Evolutionary conservation across 495 filamentous ascomycete species (phyloP).

Genomic region (Penicillium macrosclerotiorum): DNA sequence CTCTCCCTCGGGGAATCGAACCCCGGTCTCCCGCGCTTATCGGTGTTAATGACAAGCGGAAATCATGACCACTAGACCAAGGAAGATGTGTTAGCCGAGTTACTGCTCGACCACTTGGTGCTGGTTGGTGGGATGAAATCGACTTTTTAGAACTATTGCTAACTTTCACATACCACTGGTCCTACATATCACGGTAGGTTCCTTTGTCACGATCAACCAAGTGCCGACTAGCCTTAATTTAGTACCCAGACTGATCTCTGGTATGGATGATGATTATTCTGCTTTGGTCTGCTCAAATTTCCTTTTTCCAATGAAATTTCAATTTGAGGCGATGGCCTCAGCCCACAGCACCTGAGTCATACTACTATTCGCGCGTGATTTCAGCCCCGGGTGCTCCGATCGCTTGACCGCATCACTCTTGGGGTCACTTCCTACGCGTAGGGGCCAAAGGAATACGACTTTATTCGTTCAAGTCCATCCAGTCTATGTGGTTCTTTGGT

Average conservation of each 20-base stretch:
- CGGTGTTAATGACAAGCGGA: conserved; percentile 50
- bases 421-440: neutral
- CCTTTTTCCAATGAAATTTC: too few relatives aligned
- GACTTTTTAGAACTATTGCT: neutral
- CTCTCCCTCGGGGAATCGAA: conserved; percentile 53
- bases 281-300: too few relatives aligned
- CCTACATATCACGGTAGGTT: too few relatives aligned
- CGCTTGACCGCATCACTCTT: conserved; percentile 10
- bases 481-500: too few relatives aligned
- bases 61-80: conserved; percentile 56
- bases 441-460: too few relatives aligned
- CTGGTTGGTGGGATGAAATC: conserved; percentile 9
- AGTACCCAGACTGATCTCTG: too few relatives aligned
- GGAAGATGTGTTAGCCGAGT: conserved; percentile 28
- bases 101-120: conserved; percentile 32
- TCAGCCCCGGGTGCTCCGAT: neutral
- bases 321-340: too few relatives aligned
- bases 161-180: too few relatives aligned
- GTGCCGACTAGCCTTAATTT: too few relatives aligned
- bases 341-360: neutral
- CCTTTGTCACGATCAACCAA: too few relatives aligned
- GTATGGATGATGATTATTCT: too few relatives aligned
- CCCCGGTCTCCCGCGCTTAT: conserved; percentile 52
- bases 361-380: neutral
- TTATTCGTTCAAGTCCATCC: too few relatives aligned